These are phyloP conservation scores for Cordyceps pruinosa DNA, from an alignment of 2,329 filamentous ascomycete genomes.

Conservation along the genomic window DNA sequence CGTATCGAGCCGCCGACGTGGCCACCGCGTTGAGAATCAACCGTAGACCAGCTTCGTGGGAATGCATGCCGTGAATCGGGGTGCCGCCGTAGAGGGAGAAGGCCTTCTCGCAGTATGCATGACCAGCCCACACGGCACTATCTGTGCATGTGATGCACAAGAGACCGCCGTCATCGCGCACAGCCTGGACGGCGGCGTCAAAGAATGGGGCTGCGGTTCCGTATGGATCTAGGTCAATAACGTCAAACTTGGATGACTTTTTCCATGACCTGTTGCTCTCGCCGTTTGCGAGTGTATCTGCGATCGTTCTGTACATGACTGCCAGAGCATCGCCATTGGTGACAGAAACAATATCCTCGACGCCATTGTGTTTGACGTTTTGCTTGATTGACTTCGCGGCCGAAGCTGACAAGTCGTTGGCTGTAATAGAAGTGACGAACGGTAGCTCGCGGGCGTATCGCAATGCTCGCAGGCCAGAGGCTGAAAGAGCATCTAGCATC, in stretches of 20 bases:
- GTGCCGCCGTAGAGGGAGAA: slow-evolving; percentile 90
- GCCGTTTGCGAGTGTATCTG: slow-evolving; percentile 41
- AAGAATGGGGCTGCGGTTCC: slow-evolving; percentile 89
- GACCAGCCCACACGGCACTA: slow-evolving; percentile 88
- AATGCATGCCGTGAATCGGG: slow-evolving; percentile 75
- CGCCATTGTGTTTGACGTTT: slow-evolving; percentile 77
- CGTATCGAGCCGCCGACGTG: slow-evolving; percentile 74
- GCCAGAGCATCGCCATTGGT: slow-evolving; percentile 77
- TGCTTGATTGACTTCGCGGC: slow-evolving; percentile 75
- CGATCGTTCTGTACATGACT: slow-evolving; percentile 78
- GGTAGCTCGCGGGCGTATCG: slow-evolving; percentile 90
- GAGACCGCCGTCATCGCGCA: slow-evolving; percentile 77
- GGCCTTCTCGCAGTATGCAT: slow-evolving; percentile 89
- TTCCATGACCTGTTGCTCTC: slow-evolving; percentile 33
- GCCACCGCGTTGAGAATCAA: slow-evolving; percentile 80
- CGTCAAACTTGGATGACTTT: slow-evolving; percentile 63
- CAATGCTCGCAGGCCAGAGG: slow-evolving; percentile 82
- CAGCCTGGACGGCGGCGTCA: slow-evolving; percentile 79
- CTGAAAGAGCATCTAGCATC: slow-evolving; percentile 93
- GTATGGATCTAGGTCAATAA: slow-evolving; percentile 95
- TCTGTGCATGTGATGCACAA: slow-evolving; percentile 96
- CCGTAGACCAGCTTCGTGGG: slow-evolving; percentile 83
- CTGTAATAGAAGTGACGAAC: slow-evolving; percentile 71
- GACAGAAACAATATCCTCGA: slow-evolving; percentile 63
- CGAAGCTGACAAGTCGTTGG: slow-evolving; percentile 77